These are phyloP conservation scores for Acorus calamus DNA, from an alignment of 106 monocot genomes.

Conservation along the genomic window DNA sequence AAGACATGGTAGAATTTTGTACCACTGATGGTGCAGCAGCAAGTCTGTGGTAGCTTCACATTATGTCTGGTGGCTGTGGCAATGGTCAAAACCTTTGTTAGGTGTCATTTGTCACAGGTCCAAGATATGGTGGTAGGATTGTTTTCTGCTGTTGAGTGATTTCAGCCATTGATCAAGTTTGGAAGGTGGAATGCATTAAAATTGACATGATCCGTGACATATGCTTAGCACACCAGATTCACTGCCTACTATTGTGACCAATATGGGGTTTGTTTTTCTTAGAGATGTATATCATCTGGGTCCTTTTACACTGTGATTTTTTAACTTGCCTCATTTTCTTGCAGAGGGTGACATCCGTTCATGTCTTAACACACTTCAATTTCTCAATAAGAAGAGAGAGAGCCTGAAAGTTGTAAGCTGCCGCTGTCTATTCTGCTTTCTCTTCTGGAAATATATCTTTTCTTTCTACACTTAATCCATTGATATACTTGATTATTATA, in stretches of 20 bases:
- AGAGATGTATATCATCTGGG: no score
- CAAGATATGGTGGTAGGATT: background rate
- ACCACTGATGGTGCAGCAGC: no score
- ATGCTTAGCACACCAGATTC: no score
- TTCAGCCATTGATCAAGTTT: no score
- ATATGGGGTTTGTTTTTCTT: no score
- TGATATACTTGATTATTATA: conserved; percentile 10
- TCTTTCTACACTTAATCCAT: background rate
- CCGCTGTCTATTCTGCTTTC: background rate
- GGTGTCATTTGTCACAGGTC: background rate
- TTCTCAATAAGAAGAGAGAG: conserved; percentile 87
- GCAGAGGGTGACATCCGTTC: conserved; percentile 97
- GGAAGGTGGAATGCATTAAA: no score
- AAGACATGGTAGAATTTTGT: no score
- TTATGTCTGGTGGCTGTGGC: no score
- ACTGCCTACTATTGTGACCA: no score
- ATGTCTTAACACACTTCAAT: conserved; percentile 96
- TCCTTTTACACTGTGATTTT: background rate
- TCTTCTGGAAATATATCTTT: background rate
- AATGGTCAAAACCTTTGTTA: no score
- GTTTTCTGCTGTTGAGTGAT: background rate
- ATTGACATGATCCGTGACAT: no score
- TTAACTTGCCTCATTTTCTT: conserved; percentile 7
- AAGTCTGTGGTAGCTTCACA: no score
- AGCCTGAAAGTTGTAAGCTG: conserved; percentile 69